Evolutionary conservation across 306 rosid species (phyloP).

Genomic region (Styphnolobium japonicum): DNA sequence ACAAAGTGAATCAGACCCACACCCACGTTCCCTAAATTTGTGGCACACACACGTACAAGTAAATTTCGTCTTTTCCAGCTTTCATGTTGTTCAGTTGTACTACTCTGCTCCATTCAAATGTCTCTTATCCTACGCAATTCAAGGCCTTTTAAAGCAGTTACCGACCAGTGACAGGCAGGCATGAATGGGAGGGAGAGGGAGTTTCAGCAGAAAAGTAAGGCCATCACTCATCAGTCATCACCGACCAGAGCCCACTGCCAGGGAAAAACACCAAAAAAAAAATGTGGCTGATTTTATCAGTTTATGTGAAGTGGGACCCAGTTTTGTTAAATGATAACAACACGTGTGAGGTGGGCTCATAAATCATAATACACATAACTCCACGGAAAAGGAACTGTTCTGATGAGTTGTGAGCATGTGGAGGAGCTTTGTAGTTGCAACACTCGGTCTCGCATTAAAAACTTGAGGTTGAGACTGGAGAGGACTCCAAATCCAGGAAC

Average conservation of each 20-base stretch:
- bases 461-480: background rate
- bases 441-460: background rate
- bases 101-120: background rate
- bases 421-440: background rate
- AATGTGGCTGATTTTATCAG: slow-evolving; percentile 12
- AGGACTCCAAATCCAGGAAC: background rate
- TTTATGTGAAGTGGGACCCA: slow-evolving; percentile 29
- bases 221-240: slow-evolving; percentile 27
- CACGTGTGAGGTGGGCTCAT: slow-evolving; percentile 50
- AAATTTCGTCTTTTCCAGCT: background rate
- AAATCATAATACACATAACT: background rate
- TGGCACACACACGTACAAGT: background rate
- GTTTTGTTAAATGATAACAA: slow-evolving; percentile 25
- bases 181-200: slow-evolving; percentile 37
- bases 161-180: slow-evolving; percentile 29
- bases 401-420: slow-evolving; percentile 35
- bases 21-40: background rate
- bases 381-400: background rate
- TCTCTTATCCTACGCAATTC: slow-evolving; percentile 16
- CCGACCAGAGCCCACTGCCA: slow-evolving; percentile 22
- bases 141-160: slow-evolving; percentile 16
- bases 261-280: background rate
- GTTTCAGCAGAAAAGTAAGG: slow-evolving; percentile 37
- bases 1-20: background rate
- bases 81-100: background rate